Evolutionary conservation across 495 filamentous ascomycete species (phyloP).

Genomic region (Penicillium roqueforti): DNA sequence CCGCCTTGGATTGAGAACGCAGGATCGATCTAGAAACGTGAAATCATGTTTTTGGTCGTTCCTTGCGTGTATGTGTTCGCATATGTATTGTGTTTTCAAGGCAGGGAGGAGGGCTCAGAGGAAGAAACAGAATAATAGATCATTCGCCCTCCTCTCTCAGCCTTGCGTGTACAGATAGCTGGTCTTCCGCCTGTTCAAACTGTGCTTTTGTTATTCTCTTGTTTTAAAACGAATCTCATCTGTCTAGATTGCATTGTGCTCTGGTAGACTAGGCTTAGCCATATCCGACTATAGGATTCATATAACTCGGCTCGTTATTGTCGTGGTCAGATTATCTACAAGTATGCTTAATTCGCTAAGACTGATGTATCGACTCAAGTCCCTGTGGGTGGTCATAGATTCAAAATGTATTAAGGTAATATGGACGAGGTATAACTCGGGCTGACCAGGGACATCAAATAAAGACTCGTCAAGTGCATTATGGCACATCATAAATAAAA

Average conservation of each 20-base stretch:
- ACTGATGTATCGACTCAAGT: neutral
- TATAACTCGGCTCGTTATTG: neutral
- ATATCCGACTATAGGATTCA: neutral
- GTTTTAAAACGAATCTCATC: slow-evolving; percentile 33
- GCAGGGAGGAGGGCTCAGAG: slow-evolving; percentile 18
- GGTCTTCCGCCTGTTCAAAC: slow-evolving; percentile 42
- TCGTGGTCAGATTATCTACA: neutral
- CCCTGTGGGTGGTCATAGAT: neutral
- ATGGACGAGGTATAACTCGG: neutral
- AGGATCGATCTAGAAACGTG: slow-evolving; percentile 11
- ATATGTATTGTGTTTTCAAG: slow-evolving; percentile 30
- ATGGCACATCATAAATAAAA: neutral
- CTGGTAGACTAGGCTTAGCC: neutral
- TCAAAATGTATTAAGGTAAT: neutral
- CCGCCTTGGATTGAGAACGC: slow-evolving; percentile 26
- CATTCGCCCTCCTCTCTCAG: slow-evolving; percentile 20
- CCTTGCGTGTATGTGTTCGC: slow-evolving; percentile 21
- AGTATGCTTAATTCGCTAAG: neutral
- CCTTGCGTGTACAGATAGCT: slow-evolving; percentile 52
- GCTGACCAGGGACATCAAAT: neutral
- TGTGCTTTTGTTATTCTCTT: slow-evolving; percentile 35
- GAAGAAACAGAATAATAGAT: slow-evolving; percentile 29
- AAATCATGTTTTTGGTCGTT: slow-evolving; percentile 6
- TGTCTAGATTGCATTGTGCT: slow-evolving; percentile 27
- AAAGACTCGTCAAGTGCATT: neutral